A percentile compares a stretch with the other conserved stretches of the same genome.
Evolutionary conservation across 805 yeast species (phyloP).

Genomic region (Lachancea sp.): DNA sequence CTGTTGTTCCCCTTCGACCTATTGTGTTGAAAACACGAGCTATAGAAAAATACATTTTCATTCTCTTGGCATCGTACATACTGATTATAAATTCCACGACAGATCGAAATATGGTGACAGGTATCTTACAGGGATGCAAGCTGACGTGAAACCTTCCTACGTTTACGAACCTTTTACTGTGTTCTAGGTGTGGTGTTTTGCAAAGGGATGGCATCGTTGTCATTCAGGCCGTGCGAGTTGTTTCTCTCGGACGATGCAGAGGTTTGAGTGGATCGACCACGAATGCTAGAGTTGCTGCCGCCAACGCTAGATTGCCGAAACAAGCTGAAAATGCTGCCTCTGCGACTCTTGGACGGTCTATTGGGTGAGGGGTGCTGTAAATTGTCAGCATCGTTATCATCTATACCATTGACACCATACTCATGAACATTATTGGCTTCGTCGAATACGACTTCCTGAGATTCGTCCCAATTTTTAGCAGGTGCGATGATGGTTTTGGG

Average conservation of each 20-base stretch:
- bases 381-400: background rate
- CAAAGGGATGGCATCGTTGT: constrained; percentile 3
- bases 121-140: background rate
- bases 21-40: background rate
- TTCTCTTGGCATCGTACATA: background rate
- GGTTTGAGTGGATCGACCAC: constrained; percentile 4
- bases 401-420: background rate
- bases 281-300: constrained; percentile 8
- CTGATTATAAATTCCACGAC: background rate
- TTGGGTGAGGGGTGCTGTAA: constrained; percentile 1
- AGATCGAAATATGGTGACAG: background rate
- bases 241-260: constrained; percentile 8
- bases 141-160: background rate
- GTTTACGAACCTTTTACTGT: background rate
- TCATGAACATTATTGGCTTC: constrained; percentile 9
- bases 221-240: background rate
- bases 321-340: constrained; percentile 9
- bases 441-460: constrained; percentile 10
- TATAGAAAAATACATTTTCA: background rate
- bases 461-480: constrained; percentile 40
- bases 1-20: background rate
- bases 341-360: constrained; percentile 8
- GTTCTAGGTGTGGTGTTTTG: background rate
- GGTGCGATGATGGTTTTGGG: constrained; percentile 80
- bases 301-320: constrained; percentile 7